Percentiles rank a stretch among this genome's conserved stretches.
Conservation (phyloP, 352 stramenopile species). For the Globisporangium echinulatum region DNA sequence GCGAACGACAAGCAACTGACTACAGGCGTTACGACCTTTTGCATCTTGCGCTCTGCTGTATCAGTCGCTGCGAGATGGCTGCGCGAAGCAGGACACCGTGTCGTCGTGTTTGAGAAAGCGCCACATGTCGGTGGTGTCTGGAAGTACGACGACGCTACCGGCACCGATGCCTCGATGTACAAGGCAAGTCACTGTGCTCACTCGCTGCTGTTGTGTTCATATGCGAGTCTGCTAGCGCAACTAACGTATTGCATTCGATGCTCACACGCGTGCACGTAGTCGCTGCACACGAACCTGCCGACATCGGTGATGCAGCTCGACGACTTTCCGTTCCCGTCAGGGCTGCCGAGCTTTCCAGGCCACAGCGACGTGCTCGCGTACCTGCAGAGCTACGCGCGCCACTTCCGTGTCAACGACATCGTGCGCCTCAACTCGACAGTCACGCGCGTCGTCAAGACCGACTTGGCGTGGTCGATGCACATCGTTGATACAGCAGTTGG, state of each 20-base stretch:
- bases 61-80: slow-evolving; percentile 68
- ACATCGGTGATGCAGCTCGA: slow-evolving; percentile 76
- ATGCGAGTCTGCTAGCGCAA: neutral
- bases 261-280: slow-evolving; percentile 21
- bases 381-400: slow-evolving; percentile 54
- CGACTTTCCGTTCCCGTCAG: slow-evolving; percentile 58
- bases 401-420: slow-evolving; percentile 44
- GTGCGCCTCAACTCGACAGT: slow-evolving; percentile 48
- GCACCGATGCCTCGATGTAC: slow-evolving; percentile 59
- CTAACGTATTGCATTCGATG: neutral
- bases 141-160: slow-evolving; percentile 54
- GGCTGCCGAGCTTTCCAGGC: slow-evolving; percentile 45
- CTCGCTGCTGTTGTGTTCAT: neutral
- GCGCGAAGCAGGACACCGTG: slow-evolving; percentile 51
- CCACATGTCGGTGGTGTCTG: slow-evolving; percentile 62
- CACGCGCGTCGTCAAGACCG: slow-evolving; percentile 36
- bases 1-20: no score
- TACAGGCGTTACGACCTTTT: slow-evolving; percentile 1
- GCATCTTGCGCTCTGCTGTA: slow-evolving; percentile 1
- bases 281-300: slow-evolving; percentile 73
- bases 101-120: slow-evolving; percentile 72
- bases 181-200: slow-evolving; percentile 24
- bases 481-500: neutral
- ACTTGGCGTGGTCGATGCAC: slow-evolving; percentile 1
- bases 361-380: slow-evolving; percentile 62